Evolutionary conservation across 2,329 filamentous ascomycete genomes (phyloP), one percentile per base, ranked within the genome.

Genomic region (Periglandula ipomoeae): DNA sequence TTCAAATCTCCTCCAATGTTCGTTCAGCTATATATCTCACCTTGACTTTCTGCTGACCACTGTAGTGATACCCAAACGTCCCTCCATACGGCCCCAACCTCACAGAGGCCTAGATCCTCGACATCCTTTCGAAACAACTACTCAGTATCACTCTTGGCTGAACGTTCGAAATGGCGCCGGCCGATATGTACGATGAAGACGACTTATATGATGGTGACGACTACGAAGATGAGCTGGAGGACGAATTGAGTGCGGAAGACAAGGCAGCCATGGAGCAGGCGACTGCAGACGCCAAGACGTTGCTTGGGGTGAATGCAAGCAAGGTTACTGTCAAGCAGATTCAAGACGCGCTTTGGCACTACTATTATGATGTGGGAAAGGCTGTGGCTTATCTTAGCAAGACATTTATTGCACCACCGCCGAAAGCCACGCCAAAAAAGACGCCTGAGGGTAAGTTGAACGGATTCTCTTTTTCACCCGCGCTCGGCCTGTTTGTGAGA

Each of bases 361-460:
- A 96, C 66, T 97, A 91, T 65, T 97, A 90, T 63, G 90, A 98
- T 59, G 75, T 95, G 26, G 85, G 82, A 50, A 95, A 95, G 66
- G 82, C 88, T 1, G 84, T 94, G 34, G 75, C 78, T 49, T 96
- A 94, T 61, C 68, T 98, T 50, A 78, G 82, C 53, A 85, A 82
- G 74, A 82, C 73, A 27, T 78, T 71, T 55, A 69, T 79, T 55
- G 65, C 69, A 7, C 44, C 50, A 40, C 61, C 70, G 9, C 48
- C 55, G 1, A 55, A 56, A 45, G 58, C 67, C 52, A 56, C 67
- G 22, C 58, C 64, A 37, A 72, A 73, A 58, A 71, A 69, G 53
- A 58, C 59, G 45, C 61, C 65, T 52, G 66, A 71, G 65, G 66
- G 70, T 72, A 69, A 62, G 70, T 68, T 46, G 46, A 53, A 52